Base-by-base conservation (phyloP, 768 basidiomycete species). In the Lactarius psammicola region DNA sequence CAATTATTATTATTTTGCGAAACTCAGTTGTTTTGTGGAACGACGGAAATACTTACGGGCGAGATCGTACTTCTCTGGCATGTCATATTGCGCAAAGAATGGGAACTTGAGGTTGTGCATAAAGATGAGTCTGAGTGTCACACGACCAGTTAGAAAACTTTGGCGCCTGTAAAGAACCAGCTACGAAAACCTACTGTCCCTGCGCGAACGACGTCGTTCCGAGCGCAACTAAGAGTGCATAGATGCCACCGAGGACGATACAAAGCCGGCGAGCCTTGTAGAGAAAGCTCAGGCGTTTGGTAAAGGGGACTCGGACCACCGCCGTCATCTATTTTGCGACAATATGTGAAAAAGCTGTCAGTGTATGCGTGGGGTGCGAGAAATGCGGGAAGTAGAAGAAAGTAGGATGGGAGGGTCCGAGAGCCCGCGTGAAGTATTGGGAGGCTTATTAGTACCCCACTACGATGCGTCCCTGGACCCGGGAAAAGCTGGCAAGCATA, bases 1-100 rank as follows among this genome's bases (percentile, higher is more conserved):
- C 18, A 23, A 55, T 56, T 33, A 34, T 40, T 46, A 63, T 54
- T 31, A 9, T 23, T 13, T 18, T 36, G 31, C 30, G 38, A 10
- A n/a, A 36, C 34, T 7, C 31, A 33, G n/a, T 11, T 36, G 42
- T n/a, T 53, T 23, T 30, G 6, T 54, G 42, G 28, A 3, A 8
- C 46, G 17, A 4, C 0, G 28, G 77, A 36, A 65, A 57, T 4
- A 30, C 85, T 71, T 74, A 94, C 92, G 92, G 28, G 94, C 87
- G 62, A 96, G 78, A 1, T 92, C 90, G 74, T 92, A 92, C 69
- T 75, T 81, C 73, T 92, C 91, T 1, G 95, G 95, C 9, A 77
- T 71, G 63, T 85, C 80, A 69, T 84, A 94, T 34, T 87, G 79
- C 0, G 87, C 83, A 68, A 81, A 82, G 62, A 83, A 79, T 8